These are phyloP conservation scores for Ganoderma leucocontextum DNA, from an alignment of 1,284 basidiomycete genomes.

Conservation along the genomic window DNA sequence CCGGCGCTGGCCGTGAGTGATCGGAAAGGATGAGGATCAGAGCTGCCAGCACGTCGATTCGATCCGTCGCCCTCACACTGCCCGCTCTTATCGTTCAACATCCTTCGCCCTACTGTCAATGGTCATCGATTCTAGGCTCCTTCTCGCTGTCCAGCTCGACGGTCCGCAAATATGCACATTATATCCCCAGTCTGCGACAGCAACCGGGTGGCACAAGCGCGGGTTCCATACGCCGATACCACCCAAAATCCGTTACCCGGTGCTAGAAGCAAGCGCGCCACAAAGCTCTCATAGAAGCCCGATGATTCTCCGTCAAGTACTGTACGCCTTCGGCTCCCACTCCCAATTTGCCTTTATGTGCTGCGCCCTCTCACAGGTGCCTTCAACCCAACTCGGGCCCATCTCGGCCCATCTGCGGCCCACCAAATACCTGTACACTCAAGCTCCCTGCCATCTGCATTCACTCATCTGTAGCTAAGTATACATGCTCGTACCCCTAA, in stretches of 20 bases:
- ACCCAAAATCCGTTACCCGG: slow-evolving; percentile 5
- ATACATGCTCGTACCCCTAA: background rate
- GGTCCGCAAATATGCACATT: background rate
- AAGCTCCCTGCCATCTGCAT: background rate
- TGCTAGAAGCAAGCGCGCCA: slow-evolving; percentile 23
- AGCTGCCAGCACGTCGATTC: background rate
- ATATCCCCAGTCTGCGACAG: slow-evolving; percentile 5
- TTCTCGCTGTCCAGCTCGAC: background rate
- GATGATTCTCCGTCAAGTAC: slow-evolving; percentile 27
- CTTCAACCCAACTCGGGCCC: slow-evolving; percentile 22
- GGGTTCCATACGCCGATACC: background rate
- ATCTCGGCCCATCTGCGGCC: slow-evolving; percentile 34
- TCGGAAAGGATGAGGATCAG: slow-evolving; percentile 9
- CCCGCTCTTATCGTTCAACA: slow-evolving; percentile 23
- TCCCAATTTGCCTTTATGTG: slow-evolving; percentile 7
- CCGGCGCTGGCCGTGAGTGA: slow-evolving; percentile 3
- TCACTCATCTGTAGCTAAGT: background rate
- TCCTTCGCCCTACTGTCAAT: slow-evolving; percentile 2
- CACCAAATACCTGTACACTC: background rate
- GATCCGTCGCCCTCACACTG: slow-evolving; percentile 14
- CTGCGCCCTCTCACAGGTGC: background rate
- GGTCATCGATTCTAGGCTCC: slow-evolving; percentile 2
- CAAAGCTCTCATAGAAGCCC: slow-evolving; percentile 28
- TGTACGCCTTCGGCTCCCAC: background rate
- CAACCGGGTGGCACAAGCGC: slow-evolving; percentile 10